Evolutionary conservation across 2,329 filamentous ascomycete species (phyloP).

Genomic region (Aphanoascus verrucosus): DNA sequence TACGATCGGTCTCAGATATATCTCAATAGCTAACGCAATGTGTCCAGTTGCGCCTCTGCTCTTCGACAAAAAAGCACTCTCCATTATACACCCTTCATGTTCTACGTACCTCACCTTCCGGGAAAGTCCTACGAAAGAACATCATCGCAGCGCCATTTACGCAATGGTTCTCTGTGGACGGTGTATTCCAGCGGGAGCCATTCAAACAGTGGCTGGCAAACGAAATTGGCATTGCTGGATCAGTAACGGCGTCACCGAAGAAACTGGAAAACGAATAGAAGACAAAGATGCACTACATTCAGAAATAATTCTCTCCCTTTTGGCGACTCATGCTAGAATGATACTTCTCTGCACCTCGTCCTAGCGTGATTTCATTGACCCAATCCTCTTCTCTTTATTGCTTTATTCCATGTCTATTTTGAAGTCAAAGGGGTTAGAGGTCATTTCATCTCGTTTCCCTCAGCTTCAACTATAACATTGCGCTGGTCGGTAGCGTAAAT

Average conservation of each 20-base stretch:
- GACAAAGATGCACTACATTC: neutral
- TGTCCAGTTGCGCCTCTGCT: slow-evolving; percentile 59
- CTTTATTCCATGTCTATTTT: too few relatives aligned
- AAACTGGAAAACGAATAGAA: neutral
- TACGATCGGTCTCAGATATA: neutral
- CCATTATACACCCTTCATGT: slow-evolving; percentile 71
- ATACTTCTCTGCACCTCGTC: neutral
- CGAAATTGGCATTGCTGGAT: slow-evolving; percentile 31
- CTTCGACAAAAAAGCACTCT: slow-evolving; percentile 64
- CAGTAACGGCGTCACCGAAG: neutral
- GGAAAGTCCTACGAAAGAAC: slow-evolving; percentile 35
- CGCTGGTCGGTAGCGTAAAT: too few relatives aligned
- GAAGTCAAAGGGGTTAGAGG: too few relatives aligned
- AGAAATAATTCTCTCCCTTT: too few relatives aligned
- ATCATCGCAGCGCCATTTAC: slow-evolving; percentile 49
- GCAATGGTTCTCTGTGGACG: slow-evolving; percentile 49
- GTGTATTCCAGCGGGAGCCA: slow-evolving; percentile 50
- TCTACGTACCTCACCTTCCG: slow-evolving; percentile 30
- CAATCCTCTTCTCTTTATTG: too few relatives aligned
- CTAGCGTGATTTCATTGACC: neutral
- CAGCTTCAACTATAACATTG: too few relatives aligned
- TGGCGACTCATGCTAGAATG: too few relatives aligned
- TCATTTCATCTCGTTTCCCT: too few relatives aligned
- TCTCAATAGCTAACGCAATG: neutral
- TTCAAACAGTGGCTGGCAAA: slow-evolving; percentile 52